phyloP scores from a whole-genome alignment of 1,139 yeast species.

The Debaryomyces psychrophilus region DNA sequence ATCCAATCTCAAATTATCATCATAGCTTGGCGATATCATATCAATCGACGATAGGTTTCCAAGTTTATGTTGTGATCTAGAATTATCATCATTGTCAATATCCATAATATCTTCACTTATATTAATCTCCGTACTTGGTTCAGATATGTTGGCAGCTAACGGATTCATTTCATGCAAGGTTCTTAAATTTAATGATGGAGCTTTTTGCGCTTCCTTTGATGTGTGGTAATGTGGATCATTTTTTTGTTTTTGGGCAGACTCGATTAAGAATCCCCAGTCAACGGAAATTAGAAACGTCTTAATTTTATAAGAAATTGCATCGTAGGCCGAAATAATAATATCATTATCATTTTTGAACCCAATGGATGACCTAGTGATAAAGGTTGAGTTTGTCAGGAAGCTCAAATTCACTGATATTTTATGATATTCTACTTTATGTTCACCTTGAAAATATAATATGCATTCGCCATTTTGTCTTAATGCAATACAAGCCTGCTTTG shows the following conservation, averaged over 20 bases:
- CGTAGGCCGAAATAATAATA: slow-evolving; percentile 53
- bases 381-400: slow-evolving; percentile 21
- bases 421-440: slow-evolving; percentile 60
- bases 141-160: slow-evolving; percentile 18
- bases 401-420: slow-evolving; percentile 31
- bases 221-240: slow-evolving; percentile 56
- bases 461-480: slow-evolving; percentile 67
- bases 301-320: slow-evolving; percentile 41
- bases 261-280: slow-evolving; percentile 64
- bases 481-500: slow-evolving; percentile 73
- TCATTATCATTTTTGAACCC: slow-evolving; percentile 59
- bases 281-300: slow-evolving; percentile 51
- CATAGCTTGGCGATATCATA: slow-evolving; percentile 47
- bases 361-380: slow-evolving; percentile 54
- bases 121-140: slow-evolving; percentile 11
- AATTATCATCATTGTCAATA: slow-evolving; percentile 19
- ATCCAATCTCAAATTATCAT: slow-evolving; percentile 37
- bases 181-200: slow-evolving; percentile 29
- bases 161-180: slow-evolving; percentile 37
- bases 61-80: slow-evolving; percentile 18
- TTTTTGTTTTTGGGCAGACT: slow-evolving; percentile 51
- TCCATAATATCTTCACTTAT: slow-evolving; percentile 26
- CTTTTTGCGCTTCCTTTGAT: slow-evolving; percentile 40
- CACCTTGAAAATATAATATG: slow-evolving; percentile 62
- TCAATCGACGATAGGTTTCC: slow-evolving; percentile 35